Evolutionary conservation across 306 rosid species (phyloP).

Genomic region (Sophora flavescens): DNA sequence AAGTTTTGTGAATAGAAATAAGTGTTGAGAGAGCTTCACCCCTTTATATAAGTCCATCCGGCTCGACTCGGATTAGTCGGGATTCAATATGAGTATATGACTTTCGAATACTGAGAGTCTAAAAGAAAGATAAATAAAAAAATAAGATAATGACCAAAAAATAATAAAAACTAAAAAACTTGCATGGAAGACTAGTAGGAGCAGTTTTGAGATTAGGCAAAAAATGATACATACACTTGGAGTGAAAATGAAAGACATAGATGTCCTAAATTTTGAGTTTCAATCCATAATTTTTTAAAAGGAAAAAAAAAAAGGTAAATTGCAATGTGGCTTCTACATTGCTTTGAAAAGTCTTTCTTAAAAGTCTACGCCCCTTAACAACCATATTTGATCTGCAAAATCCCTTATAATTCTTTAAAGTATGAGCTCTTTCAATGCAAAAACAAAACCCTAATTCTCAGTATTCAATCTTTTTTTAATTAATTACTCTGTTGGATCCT

Average conservation of each 20-base stretch:
- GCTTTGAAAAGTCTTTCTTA: not conserved
- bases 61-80: too few relatives aligned
- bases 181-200: too few relatives aligned
- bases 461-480: not conserved
- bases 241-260: not conserved
- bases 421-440: not conserved
- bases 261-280: not conserved
- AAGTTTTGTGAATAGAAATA: too few relatives aligned
- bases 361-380: not conserved
- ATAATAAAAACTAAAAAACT: too few relatives aligned
- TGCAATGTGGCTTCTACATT: not conserved
- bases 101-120: too few relatives aligned
- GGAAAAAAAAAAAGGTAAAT: not conserved
- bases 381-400: slow-evolving; percentile 8
- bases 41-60: too few relatives aligned
- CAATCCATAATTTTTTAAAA: not conserved
- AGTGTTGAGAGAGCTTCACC: too few relatives aligned
- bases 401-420: slow-evolving; percentile 3
- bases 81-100: too few relatives aligned
- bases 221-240: too few relatives aligned
- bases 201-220: too few relatives aligned
- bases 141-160: too few relatives aligned
- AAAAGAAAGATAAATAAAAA: too few relatives aligned
- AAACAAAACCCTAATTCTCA: not conserved
- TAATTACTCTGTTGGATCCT: slow-evolving; percentile 9